Base-by-base conservation (phyloP, 1,284 basidiomycete genomes). In the Leccinum laetum region DNA sequence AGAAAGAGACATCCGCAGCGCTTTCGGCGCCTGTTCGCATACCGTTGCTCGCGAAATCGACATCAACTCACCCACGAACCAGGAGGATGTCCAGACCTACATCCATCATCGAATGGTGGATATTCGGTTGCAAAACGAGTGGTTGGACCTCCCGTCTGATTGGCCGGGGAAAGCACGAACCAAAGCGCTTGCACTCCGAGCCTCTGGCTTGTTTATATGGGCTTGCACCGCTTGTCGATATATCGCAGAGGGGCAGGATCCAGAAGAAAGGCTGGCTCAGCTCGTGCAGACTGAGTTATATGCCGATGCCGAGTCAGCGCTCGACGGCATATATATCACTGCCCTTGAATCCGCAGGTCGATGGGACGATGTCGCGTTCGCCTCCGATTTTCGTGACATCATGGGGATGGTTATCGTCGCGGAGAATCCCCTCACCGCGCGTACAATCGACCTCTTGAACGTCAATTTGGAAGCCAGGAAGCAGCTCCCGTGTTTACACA, bases 161-260 rank as follows among this genome's bases (percentile, higher is more conserved):
- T 79, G 77, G 77, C 78, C 78, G 1, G 78, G 74, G 2, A 58
- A 70, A 16, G 32, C 57, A 1, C 64, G 59, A 55, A 69, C 68
- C 1, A 61, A 68, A 5, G 67, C 64, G 2, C 67, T 78, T 5
- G 62, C 67, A 1, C 49, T 67, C 9, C 69, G 69, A 21, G 73
- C 78, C 9, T 75, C 70, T 46, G 77, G 77, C 2, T 68, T 78
- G 26, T 79, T 79, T 62, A 71, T 79, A 52, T 78, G 78, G 79
- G 77, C 78, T 9, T 70, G 66, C 11, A 79, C 78, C 2, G 78
- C 76, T 2, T 71, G 71, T 64, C 66, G 66, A 14, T 76, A 78
- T 24, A 69, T 78, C 61, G 71, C 73, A 56, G 73, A 70, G 9
- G 73, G 71, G 0, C 75, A 79, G 60, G 69, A 78, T 53, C 78